Evolutionary conservation across 1,139 yeast species (phyloP).

Genomic region (Diutina siamensis): DNA sequence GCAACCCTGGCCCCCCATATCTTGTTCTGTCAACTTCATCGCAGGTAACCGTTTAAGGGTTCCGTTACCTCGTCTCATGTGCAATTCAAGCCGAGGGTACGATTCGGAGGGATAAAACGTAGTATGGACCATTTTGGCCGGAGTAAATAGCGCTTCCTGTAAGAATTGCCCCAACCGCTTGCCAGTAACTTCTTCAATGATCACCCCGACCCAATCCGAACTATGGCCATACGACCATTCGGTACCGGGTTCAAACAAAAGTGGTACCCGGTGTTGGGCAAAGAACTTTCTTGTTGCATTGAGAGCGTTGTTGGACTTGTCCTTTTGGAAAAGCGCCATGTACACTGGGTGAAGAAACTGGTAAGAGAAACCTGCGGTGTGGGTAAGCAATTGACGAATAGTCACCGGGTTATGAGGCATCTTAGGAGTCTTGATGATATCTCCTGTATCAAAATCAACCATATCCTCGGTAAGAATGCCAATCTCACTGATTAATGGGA

Average conservation of each 20-base stretch:
- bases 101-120: constrained; percentile 6
- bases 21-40: constrained; percentile 13
- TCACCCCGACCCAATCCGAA: constrained; percentile 42
- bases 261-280: constrained; percentile 17
- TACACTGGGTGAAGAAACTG: constrained; percentile 27
- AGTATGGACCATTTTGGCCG: constrained; percentile 25
- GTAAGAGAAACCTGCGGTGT: constrained; percentile 42
- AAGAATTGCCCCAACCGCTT: constrained; percentile 30
- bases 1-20: constrained; percentile 41
- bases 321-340: constrained; percentile 4
- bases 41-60: neutral
- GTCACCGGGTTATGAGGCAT: constrained; percentile 29
- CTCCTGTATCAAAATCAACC: constrained; percentile 18
- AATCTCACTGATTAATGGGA: constrained; percentile 31
- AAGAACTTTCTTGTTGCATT: neutral
- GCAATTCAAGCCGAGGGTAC: constrained; percentile 4
- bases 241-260: constrained; percentile 42
- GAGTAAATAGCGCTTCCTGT: constrained; percentile 27
- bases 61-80: neutral
- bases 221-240: constrained; percentile 40
- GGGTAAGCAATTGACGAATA: constrained; percentile 35
- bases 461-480: constrained; percentile 27
- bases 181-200: constrained; percentile 34
- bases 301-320: neutral
- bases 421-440: constrained; percentile 13